Evolutionary conservation across 306 rosid species (phyloP), one percentile per base, ranked within the genome.

Genomic region (Arachis hypogaea): DNA sequence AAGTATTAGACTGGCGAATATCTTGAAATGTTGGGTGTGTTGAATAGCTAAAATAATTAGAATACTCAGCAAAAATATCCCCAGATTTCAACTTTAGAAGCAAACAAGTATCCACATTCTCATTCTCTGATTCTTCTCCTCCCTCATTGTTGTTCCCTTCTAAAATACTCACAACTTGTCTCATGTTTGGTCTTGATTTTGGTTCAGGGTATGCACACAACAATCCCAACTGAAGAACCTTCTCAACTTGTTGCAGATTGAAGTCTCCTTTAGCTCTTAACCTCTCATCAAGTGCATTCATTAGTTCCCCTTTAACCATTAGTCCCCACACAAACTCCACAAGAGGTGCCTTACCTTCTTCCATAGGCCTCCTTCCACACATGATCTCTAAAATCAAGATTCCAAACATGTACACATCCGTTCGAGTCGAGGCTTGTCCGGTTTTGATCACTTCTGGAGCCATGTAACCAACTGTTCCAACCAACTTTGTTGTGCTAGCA

Each of bases 351-450:
- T 82, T 93, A 38, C 94, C 92, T 74, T 82, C 90, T 75, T 88
- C 97, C 44, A 89, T 45, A 33, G 98, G 98, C 44, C 96, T 86
- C 75, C 94, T 86, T 62, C 98, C 98, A 76, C 97, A 89, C 81
- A 91, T 77, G 7, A 89, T 94, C 70, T 93, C 98, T 30, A 93
- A 73, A 72, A 89, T 75, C 86, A 93, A 70, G 14, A 89, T 83
- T 0, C 97, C 97, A 54, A 93, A 89, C 74, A 90, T 85, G 54
- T 87, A 93, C 52, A 93, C 88, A 47, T 93, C 97, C 0, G 96
- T 86, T 11, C 80, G 85, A 44, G 87, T 64, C 0, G 98, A 89
- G n/a, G 92, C 91, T 74, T 88, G 79, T 3, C 97, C 98, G 0
- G 81, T 80, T 9, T 59, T 83, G 0, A 93, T 66, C 49, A 88